Conservation (phyloP, 495 filamentous ascomycete genomes). For the Penicillium canariense region DNA sequence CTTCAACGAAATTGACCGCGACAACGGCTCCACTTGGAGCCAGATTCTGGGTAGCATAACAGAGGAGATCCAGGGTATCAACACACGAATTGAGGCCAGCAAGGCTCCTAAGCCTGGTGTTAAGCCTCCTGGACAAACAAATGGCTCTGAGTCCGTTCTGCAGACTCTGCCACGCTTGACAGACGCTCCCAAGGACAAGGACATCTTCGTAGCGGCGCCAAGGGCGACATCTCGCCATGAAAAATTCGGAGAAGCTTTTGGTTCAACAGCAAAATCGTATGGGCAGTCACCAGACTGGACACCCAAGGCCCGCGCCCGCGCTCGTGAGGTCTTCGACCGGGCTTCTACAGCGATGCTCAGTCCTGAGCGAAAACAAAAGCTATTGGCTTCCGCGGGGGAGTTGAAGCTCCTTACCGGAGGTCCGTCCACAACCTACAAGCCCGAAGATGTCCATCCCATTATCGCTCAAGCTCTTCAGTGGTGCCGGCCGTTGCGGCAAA, state of each 20-base stretch:
- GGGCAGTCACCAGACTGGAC: conserved; percentile 57
- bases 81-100: conserved; percentile 58
- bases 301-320: conserved; percentile 41
- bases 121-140: conserved; percentile 25
- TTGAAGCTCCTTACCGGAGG: conserved; percentile 40
- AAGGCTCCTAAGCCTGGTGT: conserved; percentile 47
- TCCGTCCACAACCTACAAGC: conserved; percentile 29
- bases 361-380: conserved; percentile 43
- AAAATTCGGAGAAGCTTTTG: conserved; percentile 52
- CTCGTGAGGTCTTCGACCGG: conserved; percentile 41
- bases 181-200: conserved; percentile 54
- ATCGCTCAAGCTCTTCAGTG: conserved; percentile 41
- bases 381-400: conserved; percentile 36
- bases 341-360: conserved; percentile 42
- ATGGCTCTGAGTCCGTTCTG: conserved; percentile 36
- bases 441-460: conserved; percentile 39
- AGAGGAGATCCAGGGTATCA: conserved; percentile 61
- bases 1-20: conserved; percentile 85
- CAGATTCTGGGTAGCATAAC: conserved; percentile 70
- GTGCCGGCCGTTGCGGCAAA: conserved; percentile 70
- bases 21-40: conserved; percentile 73
- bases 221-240: conserved; percentile 46
- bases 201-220: conserved; percentile 54
- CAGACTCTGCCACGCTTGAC: conserved; percentile 50
- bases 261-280: conserved; percentile 54